phyloP scores from a whole-genome alignment of 225 moss, liverwort and hornwort genomes.

The Anthoceros angustus region DNA sequence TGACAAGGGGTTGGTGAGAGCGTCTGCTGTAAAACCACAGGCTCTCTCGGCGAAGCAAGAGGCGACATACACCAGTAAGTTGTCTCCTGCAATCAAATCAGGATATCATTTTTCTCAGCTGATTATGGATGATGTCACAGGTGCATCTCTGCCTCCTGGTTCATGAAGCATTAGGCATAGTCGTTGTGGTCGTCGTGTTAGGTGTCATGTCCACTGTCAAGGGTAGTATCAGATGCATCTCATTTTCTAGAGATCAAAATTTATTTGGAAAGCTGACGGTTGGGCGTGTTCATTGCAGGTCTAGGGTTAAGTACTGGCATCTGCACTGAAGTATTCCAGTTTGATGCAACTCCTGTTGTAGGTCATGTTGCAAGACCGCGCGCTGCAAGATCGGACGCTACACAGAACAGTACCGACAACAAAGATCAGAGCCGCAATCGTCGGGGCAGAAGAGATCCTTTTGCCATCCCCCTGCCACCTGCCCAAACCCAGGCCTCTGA shows the following conservation, averaged over 20 bases:
- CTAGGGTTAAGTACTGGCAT: background rate
- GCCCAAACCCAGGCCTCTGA: constrained; percentile 13
- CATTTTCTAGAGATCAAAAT: too few relatives aligned
- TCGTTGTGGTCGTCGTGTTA: too few relatives aligned
- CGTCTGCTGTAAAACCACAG: background rate
- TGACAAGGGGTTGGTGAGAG: background rate
- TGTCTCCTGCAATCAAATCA: background rate
- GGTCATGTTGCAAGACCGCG: background rate
- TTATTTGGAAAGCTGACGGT: background rate
- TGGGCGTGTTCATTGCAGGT: background rate
- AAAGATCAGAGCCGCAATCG: background rate
- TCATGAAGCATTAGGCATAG: too few relatives aligned
- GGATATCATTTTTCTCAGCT: background rate
- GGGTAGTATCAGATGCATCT: too few relatives aligned
- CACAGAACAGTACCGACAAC: background rate
- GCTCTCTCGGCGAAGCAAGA: background rate
- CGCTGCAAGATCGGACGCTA: background rate
- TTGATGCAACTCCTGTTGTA: background rate
- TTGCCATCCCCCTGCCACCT: constrained; percentile 27
- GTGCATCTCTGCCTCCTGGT: background rate
- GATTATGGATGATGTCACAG: background rate
- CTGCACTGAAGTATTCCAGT: background rate
- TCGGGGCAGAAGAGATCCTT: constrained; percentile 26
- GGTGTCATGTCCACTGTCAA: too few relatives aligned
- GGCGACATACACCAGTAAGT: background rate